Evolutionary conservation across 1,284 basidiomycete species (phyloP).

Genomic region (Apiotrichum mycotoxinovorans): DNA sequence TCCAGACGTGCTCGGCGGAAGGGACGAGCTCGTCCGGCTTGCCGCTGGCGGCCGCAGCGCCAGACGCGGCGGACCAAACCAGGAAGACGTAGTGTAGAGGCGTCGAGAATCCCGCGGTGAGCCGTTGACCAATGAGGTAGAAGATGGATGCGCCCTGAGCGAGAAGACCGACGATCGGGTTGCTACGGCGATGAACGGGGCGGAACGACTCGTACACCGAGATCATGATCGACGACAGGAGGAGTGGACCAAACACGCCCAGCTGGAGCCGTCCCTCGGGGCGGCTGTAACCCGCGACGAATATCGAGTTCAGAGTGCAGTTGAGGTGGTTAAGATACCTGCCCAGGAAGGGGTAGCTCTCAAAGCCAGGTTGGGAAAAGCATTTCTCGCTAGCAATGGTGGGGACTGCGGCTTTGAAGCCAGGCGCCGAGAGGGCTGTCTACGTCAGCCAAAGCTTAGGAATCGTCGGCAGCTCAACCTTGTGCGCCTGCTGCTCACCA

Average conservation of each 20-base stretch:
- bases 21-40: background rate
- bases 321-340: conserved; percentile 8
- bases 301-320: conserved; percentile 11
- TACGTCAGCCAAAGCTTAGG: background rate
- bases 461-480: background rate
- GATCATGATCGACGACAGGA: conserved; percentile 6
- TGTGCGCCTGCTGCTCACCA: background rate
- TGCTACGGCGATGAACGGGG: conserved; percentile 1
- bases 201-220: conserved; percentile 12
- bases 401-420: background rate
- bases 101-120: conserved; percentile 12
- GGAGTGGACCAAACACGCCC: conserved; percentile 3
- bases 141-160: conserved; percentile 6
- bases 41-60: background rate
- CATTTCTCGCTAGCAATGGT: background rate
- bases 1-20: conserved; percentile 8
- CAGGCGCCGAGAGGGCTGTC: background rate
- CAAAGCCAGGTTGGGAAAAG: conserved; percentile 7
- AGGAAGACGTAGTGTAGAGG: conserved; percentile 8
- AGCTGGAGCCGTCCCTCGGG: conserved; percentile 2
- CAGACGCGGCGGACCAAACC: background rate
- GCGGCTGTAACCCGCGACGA: background rate
- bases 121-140: conserved; percentile 9
- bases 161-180: background rate
- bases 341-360: conserved; percentile 1